These are phyloP conservation scores for Phytophthora palmivora DNA, from an alignment of 352 stramenopile species.

Conservation along the genomic window DNA sequence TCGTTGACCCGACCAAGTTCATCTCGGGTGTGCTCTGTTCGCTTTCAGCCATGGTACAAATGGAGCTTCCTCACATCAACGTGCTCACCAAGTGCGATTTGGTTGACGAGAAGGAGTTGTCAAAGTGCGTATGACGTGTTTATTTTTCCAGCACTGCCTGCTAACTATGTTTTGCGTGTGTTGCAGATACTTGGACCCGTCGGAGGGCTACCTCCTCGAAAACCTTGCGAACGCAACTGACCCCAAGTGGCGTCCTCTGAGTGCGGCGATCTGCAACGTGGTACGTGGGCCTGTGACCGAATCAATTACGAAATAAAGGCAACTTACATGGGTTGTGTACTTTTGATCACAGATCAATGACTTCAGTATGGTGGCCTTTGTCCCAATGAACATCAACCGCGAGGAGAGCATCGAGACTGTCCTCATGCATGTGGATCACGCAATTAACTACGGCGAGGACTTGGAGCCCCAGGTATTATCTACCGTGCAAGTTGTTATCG, in stretches of 20 bases:
- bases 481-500: neutral
- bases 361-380: constrained; percentile 98
- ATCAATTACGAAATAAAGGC: constrained; percentile 7
- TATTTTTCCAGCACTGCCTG: no score
- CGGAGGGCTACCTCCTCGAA: constrained; percentile 83
- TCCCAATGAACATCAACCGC: constrained; percentile 97
- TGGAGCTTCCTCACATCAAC: constrained; percentile 97
- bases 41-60: constrained; percentile 97
- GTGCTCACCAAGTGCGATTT: constrained; percentile 94
- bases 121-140: constrained; percentile 59
- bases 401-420: constrained; percentile 98
- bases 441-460: constrained; percentile 98
- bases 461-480: constrained; percentile 84
- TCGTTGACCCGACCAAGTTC: constrained; percentile 97
- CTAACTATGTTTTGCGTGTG: constrained; percentile 1
- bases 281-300: constrained; percentile 44
- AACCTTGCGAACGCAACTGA: constrained; percentile 83
- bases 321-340: constrained; percentile 2
- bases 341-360: constrained; percentile 84
- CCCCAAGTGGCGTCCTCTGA: constrained; percentile 86
- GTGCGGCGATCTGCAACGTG: constrained; percentile 87
- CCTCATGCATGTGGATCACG: constrained; percentile 95
- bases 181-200: constrained; percentile 79
- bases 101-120: constrained; percentile 89
- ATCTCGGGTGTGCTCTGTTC: constrained; percentile 97